These are phyloP conservation scores for Candida tropicalis DNA, from an alignment of 1,139 yeast species.

Conservation along the genomic window DNA sequence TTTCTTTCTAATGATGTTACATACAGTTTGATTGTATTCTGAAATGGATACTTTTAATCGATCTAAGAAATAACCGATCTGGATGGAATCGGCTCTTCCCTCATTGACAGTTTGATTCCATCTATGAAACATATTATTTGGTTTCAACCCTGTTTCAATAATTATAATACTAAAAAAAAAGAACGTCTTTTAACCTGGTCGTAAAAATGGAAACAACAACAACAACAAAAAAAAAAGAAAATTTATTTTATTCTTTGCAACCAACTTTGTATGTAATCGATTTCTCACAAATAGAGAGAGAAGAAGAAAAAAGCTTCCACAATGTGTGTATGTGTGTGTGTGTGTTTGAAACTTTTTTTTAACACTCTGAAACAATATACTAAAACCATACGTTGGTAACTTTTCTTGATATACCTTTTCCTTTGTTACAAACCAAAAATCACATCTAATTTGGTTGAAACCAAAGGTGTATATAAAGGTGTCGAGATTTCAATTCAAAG, in stretches of 20 bases:
- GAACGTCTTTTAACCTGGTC: not conserved
- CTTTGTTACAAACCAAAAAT: no score
- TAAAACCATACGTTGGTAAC: not conserved
- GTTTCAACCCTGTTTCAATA: slow-evolving; percentile 4
- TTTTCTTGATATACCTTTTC: not conserved
- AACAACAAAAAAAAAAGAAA: not conserved
- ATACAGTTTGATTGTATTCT: slow-evolving; percentile 12
- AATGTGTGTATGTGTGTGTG: slow-evolving; percentile 1
- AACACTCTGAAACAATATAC: slow-evolving; percentile 2
- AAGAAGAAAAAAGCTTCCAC: not conserved
- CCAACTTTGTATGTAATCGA: not conserved
- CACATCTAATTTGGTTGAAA: no score
- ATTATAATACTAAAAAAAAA: not conserved
- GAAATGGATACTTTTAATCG: slow-evolving; percentile 8
- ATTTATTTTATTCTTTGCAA: slow-evolving; percentile 3
- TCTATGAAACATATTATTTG: slow-evolving; percentile 2
- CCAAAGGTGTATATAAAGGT: no score
- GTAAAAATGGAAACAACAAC: no score
- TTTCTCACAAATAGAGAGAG: not conserved
- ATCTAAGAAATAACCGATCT: slow-evolving; percentile 12
- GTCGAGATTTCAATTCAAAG: no score
- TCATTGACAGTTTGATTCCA: not conserved
- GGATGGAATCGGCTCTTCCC: slow-evolving; percentile 2
- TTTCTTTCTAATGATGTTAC: no score
- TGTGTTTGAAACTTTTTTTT: not conserved